phyloP scores from a whole-genome alignment of 2,329 filamentous ascomycete genomes.

The Leptosphaerulina australis region DNA sequence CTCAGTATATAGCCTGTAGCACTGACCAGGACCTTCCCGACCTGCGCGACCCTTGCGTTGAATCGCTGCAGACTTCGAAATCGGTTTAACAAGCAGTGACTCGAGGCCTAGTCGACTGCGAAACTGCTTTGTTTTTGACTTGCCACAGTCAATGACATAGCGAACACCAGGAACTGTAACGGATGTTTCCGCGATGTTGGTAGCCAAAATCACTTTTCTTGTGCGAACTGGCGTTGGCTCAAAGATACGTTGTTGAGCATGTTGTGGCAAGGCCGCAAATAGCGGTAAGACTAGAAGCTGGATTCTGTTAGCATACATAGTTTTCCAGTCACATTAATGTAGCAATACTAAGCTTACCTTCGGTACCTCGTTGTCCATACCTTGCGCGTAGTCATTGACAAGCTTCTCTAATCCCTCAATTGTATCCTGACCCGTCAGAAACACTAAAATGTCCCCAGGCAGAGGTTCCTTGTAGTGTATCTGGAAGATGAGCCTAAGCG shows the following conservation, averaged over 20 bases:
- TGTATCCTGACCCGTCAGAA: constrained; percentile 90
- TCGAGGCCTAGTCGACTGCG: constrained; percentile 84
- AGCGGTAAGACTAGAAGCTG: constrained; percentile 74
- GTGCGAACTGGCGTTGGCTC: constrained; percentile 74
- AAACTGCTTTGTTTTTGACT: constrained; percentile 93
- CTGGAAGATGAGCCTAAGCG: constrained; percentile 81
- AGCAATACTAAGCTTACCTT: constrained; percentile 55
- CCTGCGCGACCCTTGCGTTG: constrained; percentile 92
- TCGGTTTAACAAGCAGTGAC: constrained; percentile 85
- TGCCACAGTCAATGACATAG: constrained; percentile 90
- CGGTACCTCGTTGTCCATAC: constrained; percentile 75
- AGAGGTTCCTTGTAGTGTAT: constrained; percentile 86
- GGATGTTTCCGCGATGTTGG: constrained; percentile 98
- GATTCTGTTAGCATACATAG: constrained; percentile 3
- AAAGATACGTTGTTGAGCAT: constrained; percentile 86
- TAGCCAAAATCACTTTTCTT: constrained; percentile 88
- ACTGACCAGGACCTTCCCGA: constrained; percentile 88
- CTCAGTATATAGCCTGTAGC: constrained; percentile 87
- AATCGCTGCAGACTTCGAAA: constrained; percentile 91
- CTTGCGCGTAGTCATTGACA: constrained; percentile 77
- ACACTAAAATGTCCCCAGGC: constrained; percentile 93
- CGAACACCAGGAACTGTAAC: constrained; percentile 93
- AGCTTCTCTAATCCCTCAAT: constrained; percentile 82
- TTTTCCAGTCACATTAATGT: neutral
- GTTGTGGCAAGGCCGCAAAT: constrained; percentile 87